Percentiles rank a stretch among this genome's conserved stretches.
Evolutionary conservation across 169 alveolate genomes (phyloP).

Genomic region (Sarcocystis neurona): DNA sequence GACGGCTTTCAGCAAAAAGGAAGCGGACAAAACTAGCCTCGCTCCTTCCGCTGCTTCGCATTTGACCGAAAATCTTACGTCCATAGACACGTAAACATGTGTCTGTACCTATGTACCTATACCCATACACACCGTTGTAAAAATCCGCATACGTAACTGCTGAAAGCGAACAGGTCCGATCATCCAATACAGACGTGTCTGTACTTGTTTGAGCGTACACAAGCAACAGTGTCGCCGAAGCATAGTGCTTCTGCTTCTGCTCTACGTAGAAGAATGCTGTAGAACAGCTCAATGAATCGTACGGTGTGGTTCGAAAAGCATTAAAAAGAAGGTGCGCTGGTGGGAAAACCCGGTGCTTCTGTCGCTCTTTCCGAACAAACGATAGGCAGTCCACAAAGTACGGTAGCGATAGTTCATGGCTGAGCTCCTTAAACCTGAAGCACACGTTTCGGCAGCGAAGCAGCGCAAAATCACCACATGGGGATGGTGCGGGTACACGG

Average conservation of each 20-base stretch:
- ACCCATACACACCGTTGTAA: not conserved
- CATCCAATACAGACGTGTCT: not conserved
- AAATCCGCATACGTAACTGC: not conserved
- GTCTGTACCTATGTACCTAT: too few species aligned
- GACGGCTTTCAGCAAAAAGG: too few species aligned
- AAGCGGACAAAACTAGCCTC: too few species aligned
- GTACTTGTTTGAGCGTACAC: not conserved
- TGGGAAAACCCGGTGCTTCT: conserved; percentile 72
- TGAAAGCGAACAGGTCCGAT: not conserved
- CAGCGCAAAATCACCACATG: not conserved
- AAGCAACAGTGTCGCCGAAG: not conserved
- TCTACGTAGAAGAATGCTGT: not conserved
- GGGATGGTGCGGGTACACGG: not conserved
- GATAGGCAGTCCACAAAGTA: conserved; percentile 39
- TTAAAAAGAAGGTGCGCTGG: conserved; percentile 84
- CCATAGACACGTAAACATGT: too few species aligned
- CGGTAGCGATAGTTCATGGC: conserved; percentile 41
- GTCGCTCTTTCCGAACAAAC: conserved; percentile 32
- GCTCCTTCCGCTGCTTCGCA: too few species aligned
- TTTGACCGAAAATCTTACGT: too few species aligned
- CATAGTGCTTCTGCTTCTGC: not conserved
- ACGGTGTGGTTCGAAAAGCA: conserved; percentile 85
- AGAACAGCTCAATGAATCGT: not conserved
- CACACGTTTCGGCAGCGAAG: too few species aligned
- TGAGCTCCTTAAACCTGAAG: conserved; percentile 57